phyloP scores from a whole-genome alignment of 768 basidiomycete species.

The Boletus tomentosulus region DNA sequence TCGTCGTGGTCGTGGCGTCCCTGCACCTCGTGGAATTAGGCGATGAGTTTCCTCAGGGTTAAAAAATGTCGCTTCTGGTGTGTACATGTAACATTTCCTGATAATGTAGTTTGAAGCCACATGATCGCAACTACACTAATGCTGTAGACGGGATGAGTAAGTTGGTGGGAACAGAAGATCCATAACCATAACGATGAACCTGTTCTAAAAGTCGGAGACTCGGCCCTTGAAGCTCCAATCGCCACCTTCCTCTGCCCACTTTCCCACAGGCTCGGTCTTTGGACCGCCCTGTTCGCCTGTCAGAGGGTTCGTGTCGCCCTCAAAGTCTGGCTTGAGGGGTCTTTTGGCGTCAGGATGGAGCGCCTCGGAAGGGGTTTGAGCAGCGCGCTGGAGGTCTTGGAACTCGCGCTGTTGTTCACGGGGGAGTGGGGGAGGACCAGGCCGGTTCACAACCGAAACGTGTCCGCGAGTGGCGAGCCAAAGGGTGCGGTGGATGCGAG shows the following conservation, averaged over 20 bases:
- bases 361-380: conserved; percentile 37
- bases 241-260: conserved; percentile 50
- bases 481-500: background rate
- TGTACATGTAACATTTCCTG: conserved; percentile 14
- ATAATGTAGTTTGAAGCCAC: conserved; percentile 4
- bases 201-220: conserved; percentile 73
- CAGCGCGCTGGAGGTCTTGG: conserved; percentile 71
- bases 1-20: conserved; percentile 83
- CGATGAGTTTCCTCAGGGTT: conserved; percentile 42
- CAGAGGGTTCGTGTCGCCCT: conserved; percentile 73
- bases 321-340: conserved; percentile 62
- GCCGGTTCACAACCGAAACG: conserved; percentile 41
- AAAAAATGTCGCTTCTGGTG: conserved; percentile 6
- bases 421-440: conserved; percentile 74
- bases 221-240: conserved; percentile 93
- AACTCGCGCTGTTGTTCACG: conserved; percentile 78
- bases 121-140: background rate
- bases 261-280: conserved; percentile 74
- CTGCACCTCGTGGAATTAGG: conserved; percentile 74
- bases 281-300: conserved; percentile 89
- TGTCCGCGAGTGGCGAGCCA: background rate
- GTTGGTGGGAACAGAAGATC: background rate
- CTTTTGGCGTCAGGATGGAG: conserved; percentile 68
- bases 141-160: background rate
- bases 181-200: background rate